These are phyloP conservation scores for Scedosporium aurantiacum DNA, from an alignment of 2,329 filamentous ascomycete genomes.

Conservation along the genomic window DNA sequence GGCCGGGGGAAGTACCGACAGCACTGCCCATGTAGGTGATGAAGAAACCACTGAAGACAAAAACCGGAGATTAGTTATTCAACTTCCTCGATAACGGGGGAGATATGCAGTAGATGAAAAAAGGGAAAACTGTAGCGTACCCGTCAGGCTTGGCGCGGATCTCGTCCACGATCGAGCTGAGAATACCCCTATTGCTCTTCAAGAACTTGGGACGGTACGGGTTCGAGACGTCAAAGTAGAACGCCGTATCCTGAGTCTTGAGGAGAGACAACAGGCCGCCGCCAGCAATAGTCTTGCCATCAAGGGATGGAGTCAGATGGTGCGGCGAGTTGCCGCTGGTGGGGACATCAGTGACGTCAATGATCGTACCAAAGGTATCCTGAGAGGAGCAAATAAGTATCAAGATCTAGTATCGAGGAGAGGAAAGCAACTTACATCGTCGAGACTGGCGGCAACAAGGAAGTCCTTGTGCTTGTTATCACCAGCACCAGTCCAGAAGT, in stretches of 20 bases:
- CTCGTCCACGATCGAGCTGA: slow-evolving; percentile 50
- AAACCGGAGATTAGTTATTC: background rate
- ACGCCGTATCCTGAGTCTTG: slow-evolving; percentile 51
- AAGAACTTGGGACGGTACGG: slow-evolving; percentile 47
- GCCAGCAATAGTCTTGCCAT: slow-evolving; percentile 46
- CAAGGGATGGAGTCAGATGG: slow-evolving; percentile 41
- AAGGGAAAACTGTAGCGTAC: slow-evolving; percentile 12
- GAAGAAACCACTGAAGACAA: slow-evolving; percentile 37
- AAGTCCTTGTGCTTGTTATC: slow-evolving; percentile 51
- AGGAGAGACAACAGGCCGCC: slow-evolving; percentile 47
- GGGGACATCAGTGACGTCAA: slow-evolving; percentile 47
- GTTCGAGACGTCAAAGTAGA: slow-evolving; percentile 49
- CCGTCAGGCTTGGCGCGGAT: slow-evolving; percentile 53
- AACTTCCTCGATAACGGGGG: background rate
- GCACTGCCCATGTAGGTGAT: slow-evolving; percentile 53
- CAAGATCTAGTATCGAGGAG: background rate
- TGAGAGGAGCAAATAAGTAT: slow-evolving; percentile 11
- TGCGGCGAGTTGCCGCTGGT: slow-evolving; percentile 50
- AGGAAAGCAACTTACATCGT: slow-evolving; percentile 31
- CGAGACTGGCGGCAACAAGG: slow-evolving; percentile 45
- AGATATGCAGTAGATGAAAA: background rate
- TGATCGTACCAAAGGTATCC: slow-evolving; percentile 50
- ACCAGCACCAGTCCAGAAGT: slow-evolving; percentile 52
- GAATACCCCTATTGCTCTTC: slow-evolving; percentile 48
- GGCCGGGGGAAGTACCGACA: slow-evolving; percentile 45